phyloP scores from a whole-genome alignment of 495 filamentous ascomycete species.

The Thermothielavioides terrestris region DNA sequence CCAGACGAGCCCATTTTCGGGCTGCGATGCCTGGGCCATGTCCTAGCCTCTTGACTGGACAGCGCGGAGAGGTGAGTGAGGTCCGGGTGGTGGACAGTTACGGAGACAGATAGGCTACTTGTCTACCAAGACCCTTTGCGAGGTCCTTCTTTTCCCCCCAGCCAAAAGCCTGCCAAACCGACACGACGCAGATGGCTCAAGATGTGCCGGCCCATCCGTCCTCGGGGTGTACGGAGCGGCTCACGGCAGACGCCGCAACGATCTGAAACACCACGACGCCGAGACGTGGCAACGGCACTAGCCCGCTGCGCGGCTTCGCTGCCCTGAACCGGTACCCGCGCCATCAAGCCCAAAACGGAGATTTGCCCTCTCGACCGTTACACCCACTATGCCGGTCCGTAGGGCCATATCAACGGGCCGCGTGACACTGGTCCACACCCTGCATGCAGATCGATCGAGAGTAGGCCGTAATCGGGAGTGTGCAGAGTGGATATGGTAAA shows the following conservation, averaged over 20 bases:
- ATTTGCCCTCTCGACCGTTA: background rate
- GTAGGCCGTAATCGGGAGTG: constrained; percentile 3
- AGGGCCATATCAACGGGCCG: constrained; percentile 9
- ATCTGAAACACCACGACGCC: constrained; percentile 7
- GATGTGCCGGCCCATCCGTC: background rate
- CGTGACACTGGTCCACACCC: constrained; percentile 17
- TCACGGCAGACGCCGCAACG: constrained; percentile 4
- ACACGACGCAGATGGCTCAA: background rate
- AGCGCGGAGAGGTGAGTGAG: too few relatives aligned
- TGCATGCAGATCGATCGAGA: constrained; percentile 12
- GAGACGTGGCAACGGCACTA: background rate
- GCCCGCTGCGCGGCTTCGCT: background rate
- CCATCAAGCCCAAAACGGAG: background rate
- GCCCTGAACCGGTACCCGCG: background rate
- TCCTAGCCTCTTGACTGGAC: too few relatives aligned
- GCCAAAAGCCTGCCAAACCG: background rate
- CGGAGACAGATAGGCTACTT: background rate
- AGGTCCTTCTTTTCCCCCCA: too few relatives aligned
- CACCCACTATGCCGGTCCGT: background rate
- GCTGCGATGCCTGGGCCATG: too few relatives aligned
- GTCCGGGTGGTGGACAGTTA: too few relatives aligned
- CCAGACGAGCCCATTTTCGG: too few relatives aligned
- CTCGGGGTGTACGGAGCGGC: background rate
- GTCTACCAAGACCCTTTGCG: too few relatives aligned
- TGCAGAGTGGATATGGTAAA: background rate